Evolutionary conservation across 108 stramenopile genomes (phyloP), one percentile per base, ranked within the genome.

Genomic region (Discostella pseudostelligera): DNA sequence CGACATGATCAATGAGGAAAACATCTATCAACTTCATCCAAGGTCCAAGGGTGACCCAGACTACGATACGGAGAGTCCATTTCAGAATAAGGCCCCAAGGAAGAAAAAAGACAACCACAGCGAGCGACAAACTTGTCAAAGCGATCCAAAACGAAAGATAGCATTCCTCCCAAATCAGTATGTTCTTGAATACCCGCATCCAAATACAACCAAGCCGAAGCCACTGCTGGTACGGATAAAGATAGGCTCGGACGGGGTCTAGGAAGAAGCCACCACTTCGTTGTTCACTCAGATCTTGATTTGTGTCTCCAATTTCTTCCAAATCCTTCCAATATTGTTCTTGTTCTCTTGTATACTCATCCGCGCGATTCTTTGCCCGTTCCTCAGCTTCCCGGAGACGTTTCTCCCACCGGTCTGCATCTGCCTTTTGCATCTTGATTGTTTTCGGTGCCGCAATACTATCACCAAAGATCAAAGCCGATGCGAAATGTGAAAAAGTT

Each of bases 11-110:
- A 26, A 82, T 50, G 57, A 84, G 81, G 54, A 69, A 87, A 0
- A 82, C 56, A 56, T 93, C 92, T 8, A 84, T 54, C 36, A 85
- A 45, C 59, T 83, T 91, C 90, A 91, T 91, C 90, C 87, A 91
- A 17, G 90, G 90, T 8, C 90, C 90, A 69, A 87, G 85, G n/a
- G 79, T 17, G 7, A 69, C 42, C 84, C 84, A 87, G 6, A 81
- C 87, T 42, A 85, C 42, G 45, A 88, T 55, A 29, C 90, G 63
- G 16, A 82, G 54, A 11, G 72, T 67, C 90, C 90, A 91, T 56
- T 61, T 70, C 2, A 86, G 44, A 43, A 84, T 46, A 50, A 78
- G 85, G 26, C 60, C 60, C 90, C 87, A 91, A 3, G 90, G 90
- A 47, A 91, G 60, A 51, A 86, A 88, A 40, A 83, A 39, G 16